A percentile compares a stretch with the other conserved stretches of the same genome.
These are phyloP conservation scores for Cryptosporidium xiaoi DNA, from an alignment of 169 alveolate genomes.

Conservation along the genomic window DNA sequence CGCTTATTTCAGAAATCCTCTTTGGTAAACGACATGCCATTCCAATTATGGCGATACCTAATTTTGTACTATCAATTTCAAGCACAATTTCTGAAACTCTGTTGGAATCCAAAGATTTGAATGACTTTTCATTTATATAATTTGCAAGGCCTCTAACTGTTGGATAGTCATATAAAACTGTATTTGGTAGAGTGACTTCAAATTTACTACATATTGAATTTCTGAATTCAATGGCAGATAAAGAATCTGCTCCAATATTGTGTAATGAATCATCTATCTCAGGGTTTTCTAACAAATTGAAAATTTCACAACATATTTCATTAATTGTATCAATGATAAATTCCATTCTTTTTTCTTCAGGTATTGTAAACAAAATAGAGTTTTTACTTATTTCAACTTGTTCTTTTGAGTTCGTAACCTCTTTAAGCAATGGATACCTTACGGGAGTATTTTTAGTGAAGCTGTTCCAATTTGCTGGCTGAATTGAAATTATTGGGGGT, in stretches of 20 bases:
- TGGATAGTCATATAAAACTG: slow-evolving; percentile 58
- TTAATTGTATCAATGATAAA: slow-evolving; percentile 30
- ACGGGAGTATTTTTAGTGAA: slow-evolving; percentile 16
- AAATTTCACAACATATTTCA: slow-evolving; percentile 1
- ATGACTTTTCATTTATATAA: slow-evolving; percentile 36
- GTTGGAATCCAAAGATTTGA: background rate
- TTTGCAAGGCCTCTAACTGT: slow-evolving; percentile 21
- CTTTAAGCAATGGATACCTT: background rate
- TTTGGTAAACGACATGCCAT: slow-evolving; percentile 68
- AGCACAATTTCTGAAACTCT: background rate
- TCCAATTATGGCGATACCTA: slow-evolving; percentile 24
- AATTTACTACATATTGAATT: slow-evolving; percentile 31
- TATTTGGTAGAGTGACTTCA: slow-evolving; percentile 36
- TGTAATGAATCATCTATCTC: slow-evolving; percentile 24
- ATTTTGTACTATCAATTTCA: background rate
- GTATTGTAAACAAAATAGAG: slow-evolving; percentile 16
- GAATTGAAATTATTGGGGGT: slow-evolving; percentile 25
- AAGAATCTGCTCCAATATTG: slow-evolving; percentile 45
- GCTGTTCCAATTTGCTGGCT: slow-evolving; percentile 62
- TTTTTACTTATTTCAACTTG: slow-evolving; percentile 1
- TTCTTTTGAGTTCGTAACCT: background rate
- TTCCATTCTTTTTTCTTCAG: slow-evolving; percentile 35
- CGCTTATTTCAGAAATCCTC: background rate
- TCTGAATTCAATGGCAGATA: slow-evolving; percentile 58
- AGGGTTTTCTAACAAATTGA: slow-evolving; percentile 2